phyloP scores from a whole-genome alignment of 1,284 basidiomycete genomes.

The Cronartium quercuum region DNA sequence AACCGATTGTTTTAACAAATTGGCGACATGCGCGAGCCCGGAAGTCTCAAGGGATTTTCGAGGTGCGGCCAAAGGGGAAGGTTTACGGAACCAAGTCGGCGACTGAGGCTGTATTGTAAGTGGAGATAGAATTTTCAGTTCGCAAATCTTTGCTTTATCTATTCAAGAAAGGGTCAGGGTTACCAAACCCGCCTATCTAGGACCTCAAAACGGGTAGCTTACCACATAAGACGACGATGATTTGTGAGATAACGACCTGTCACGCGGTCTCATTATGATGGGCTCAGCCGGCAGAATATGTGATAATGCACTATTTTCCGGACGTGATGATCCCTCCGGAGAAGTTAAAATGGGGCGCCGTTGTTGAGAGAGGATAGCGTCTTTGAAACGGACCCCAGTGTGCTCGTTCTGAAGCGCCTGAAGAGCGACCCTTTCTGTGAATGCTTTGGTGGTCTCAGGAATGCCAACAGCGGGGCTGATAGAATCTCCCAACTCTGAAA shows the following conservation, averaged over 20 bases:
- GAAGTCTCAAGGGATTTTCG: too few species aligned
- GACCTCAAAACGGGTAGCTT: background rate
- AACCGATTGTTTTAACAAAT: too few species aligned
- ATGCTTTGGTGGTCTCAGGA: background rate
- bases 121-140: background rate
- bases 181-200: background rate
- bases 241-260: background rate
- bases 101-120: background rate
- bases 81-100: background rate
- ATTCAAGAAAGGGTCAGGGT: background rate
- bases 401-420: slow-evolving; percentile 25
- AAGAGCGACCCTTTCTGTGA: slow-evolving; percentile 15
- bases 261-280: slow-evolving; percentile 10
- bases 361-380: slow-evolving; percentile 2
- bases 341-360: slow-evolving; percentile 20
- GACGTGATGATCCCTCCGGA: background rate
- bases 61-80: background rate
- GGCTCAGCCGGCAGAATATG: slow-evolving; percentile 6
- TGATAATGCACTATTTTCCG: slow-evolving; percentile 11
- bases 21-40: too few species aligned
- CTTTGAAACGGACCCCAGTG: slow-evolving; percentile 17
- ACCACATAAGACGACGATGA: background rate
- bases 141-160: background rate
- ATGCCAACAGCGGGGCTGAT: background rate
- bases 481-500: background rate